Evolutionary conservation across 2,329 filamentous ascomycete species (phyloP), one percentile per base, ranked within the genome.

Genomic region (Talaromyces sp.): DNA sequence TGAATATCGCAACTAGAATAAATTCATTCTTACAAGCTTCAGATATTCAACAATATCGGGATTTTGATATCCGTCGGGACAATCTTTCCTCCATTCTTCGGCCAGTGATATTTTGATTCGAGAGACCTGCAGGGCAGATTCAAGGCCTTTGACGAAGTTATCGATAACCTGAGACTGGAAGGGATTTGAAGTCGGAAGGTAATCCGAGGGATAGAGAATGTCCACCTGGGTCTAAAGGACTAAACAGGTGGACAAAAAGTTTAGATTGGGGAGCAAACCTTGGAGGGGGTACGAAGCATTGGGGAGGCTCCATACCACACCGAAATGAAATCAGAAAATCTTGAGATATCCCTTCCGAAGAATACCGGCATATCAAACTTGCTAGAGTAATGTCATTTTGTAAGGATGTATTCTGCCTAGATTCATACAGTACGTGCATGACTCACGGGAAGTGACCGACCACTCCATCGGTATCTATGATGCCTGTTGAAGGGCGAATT

Each of bases 401-500:
- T 27, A 27, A 27, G 24, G 24, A 27, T 27, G 24, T 27, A 27
- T 27, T 27, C 24, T 27, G 24, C 24, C 24, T 27, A 27, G 24
- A 27, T 27, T 27, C 24, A 27, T 27, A 27, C 24, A 27, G 5
- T 27, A 27, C 5, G 24, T 27, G 24, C 24, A 3, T 27, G 35
- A 37, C 35, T 37, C 8, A 77, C 71, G 0, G 75, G 76, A 1
- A 84, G 69, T 0, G 82, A 79, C 78, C 35, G 11, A 86, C 83
- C 0, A 81, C 80, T 13, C 81, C 74, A 9, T 82, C 78, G 0
- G 85, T 74, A 6, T 75, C 70, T 0, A 85, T 78, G 0, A 84
- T 72, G 2, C 77, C 80, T 52, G 81, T 78, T 0, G 80, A 80
- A 1, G 83, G 83, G 3, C 83, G 73, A 60, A 84, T 84, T 1